Evolutionary conservation across 257 asterid species (phyloP), one percentile per base, ranked within the genome.

Genomic region (Prunella vulgaris): DNA sequence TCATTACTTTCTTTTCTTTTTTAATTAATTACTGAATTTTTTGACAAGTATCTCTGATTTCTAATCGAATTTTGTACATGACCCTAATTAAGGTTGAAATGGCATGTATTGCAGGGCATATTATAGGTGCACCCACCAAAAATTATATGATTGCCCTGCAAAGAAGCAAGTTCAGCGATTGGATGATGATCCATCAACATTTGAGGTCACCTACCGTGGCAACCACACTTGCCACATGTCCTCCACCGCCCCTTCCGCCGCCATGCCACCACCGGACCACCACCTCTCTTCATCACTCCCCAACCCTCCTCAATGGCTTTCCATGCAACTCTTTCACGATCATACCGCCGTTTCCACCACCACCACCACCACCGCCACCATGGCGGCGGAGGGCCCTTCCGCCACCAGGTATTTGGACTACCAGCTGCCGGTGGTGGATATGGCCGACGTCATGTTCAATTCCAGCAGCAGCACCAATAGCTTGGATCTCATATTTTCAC

Each of bases 381-480:
- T 25, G 62, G 35, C 37, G 8, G 51, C 51, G 7, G n/a, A 20
- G 22, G 84, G 78, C 12, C 65, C 88, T 7, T 72, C 83, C 38
- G 12, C 75, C 51, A n/a, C 77, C 14, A 54, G 76, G 12, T 69
- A 64, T 2, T 57, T 73, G 0, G 92, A 82, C 3, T 77, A 62
- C 59, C 83, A 65, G 61, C 72, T 76, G 66, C 87, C 85, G 20
- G 95, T 92, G 84, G 84, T 86, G 30, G 90, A 87, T 42, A 78
- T 92, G 96, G 98, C 97, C 0, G 96, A 89, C 24, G 88, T 77
- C 3, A 87, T 92, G 95, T 92, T 92, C 51, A 92, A 92, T 69
- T 88, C 97, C 3, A 90, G 88, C 8, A 92, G 90, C 68, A 87
- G 87, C 71, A 87, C 89, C 60, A 86, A 78, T 42, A 88, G 97